Evolutionary conservation across 495 filamentous ascomycete species (phyloP).

Genomic region (Neohortaea acidophila): DNA sequence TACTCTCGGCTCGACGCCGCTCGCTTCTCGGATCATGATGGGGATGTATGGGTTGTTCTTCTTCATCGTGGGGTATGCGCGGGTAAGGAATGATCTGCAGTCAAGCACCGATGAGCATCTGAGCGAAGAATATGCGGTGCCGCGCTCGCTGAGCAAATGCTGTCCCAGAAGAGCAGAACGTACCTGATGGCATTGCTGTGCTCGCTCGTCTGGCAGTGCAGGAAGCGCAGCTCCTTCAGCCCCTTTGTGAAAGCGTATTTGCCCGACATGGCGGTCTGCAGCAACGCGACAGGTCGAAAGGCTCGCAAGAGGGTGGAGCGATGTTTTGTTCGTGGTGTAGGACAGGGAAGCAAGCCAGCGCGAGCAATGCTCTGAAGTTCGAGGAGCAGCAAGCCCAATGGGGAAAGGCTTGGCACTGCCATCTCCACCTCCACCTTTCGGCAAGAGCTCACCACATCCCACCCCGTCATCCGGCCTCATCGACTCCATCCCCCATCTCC

Average conservation of each 20-base stretch:
- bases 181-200: slow-evolving; percentile 76
- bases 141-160: no score
- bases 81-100: slow-evolving; percentile 67
- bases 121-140: background rate
- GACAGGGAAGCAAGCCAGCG: no score
- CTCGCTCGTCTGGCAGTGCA: slow-evolving; percentile 87
- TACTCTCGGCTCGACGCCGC: slow-evolving; percentile 63
- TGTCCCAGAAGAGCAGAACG: slow-evolving; percentile 10
- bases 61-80: slow-evolving; percentile 97
- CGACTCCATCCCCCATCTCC: no score
- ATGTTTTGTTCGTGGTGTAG: no score
- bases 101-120: no score
- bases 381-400: no score
- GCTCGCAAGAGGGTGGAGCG: background rate
- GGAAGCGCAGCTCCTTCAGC: slow-evolving; percentile 91
- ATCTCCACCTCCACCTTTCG: no score
- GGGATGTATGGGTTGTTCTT: slow-evolving; percentile 92
- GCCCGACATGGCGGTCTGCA: slow-evolving; percentile 53
- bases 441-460: no score
- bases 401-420: background rate
- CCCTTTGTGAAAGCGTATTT: slow-evolving; percentile 81
- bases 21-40: slow-evolving; percentile 85
- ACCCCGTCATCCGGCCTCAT: no score
- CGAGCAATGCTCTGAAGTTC: no score
- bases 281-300: no score